A percentile compares a stretch with the other conserved stretches of the same genome.
Conservation (phyloP, 2,329 filamentous ascomycete species). For the Cladobotryum mycophilum region DNA sequence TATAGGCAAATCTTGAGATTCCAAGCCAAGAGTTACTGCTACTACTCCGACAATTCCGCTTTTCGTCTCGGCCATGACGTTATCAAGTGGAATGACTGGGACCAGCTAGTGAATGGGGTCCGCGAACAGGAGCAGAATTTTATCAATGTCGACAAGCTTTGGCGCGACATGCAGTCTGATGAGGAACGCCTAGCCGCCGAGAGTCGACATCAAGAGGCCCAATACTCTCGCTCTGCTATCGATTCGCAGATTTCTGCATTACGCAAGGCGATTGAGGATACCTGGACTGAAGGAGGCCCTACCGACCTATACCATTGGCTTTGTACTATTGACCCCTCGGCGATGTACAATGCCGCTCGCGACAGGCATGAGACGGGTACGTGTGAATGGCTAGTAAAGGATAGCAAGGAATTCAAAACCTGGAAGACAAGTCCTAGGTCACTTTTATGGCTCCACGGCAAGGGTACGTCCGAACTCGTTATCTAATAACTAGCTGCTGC, state of each 20-base stretch:
- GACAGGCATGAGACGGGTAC: background rate
- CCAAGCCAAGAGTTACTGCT: background rate
- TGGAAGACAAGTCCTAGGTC: background rate
- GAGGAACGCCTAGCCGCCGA: background rate
- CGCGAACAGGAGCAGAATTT: background rate
- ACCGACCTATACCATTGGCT: background rate
- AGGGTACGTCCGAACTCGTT: background rate
- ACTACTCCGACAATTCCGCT: background rate
- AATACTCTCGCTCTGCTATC: background rate
- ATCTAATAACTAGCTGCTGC: background rate
- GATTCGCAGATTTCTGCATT: background rate
- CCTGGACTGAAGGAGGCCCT: background rate
- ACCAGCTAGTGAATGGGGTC: background rate
- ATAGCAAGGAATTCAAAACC: background rate
- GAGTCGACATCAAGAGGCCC: background rate
- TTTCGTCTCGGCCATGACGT: background rate
- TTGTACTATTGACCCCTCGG: background rate
- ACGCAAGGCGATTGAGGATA: background rate
- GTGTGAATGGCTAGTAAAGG: background rate
- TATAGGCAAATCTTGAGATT: constrained; percentile 1
- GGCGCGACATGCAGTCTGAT: background rate
- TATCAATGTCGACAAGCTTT: background rate
- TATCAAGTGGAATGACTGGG: background rate
- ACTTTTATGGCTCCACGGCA: constrained; percentile 4
- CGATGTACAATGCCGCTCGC: constrained; percentile 1